Conservation (phyloP, 2,329 filamentous ascomycete species). For the Amesomyces nigricolor region DNA sequence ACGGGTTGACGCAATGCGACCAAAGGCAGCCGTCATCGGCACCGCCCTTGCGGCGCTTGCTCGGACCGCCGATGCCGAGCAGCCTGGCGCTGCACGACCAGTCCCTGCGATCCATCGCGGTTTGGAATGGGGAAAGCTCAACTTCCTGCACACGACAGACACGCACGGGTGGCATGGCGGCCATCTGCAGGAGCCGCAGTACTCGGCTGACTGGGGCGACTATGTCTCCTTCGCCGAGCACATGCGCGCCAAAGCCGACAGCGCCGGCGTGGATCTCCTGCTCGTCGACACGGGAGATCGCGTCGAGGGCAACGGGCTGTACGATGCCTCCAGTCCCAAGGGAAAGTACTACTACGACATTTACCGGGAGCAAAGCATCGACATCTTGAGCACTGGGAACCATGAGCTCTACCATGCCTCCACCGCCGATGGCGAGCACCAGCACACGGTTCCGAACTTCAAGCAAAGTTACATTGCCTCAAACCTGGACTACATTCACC, state of each 20-base stretch:
- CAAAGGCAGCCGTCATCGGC: slow-evolving; percentile 28
- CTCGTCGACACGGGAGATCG: slow-evolving; percentile 93
- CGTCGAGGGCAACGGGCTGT: slow-evolving; percentile 88
- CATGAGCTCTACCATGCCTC: slow-evolving; percentile 87
- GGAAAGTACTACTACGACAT: slow-evolving; percentile 87
- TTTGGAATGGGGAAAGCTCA: slow-evolving; percentile 87
- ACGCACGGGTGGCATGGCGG: slow-evolving; percentile 95
- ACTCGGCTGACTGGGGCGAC: slow-evolving; percentile 95
- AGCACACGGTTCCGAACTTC: slow-evolving; percentile 77
- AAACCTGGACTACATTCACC: slow-evolving; percentile 83
- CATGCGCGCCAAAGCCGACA: slow-evolving; percentile 72
- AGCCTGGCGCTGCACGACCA: slow-evolving; percentile 75
- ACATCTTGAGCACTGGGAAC: slow-evolving; percentile 83
- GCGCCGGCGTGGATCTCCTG: slow-evolving; percentile 74
- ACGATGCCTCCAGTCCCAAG: slow-evolving; percentile 82
- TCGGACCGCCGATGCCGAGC: slow-evolving; percentile 45
- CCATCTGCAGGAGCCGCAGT: slow-evolving; percentile 87
- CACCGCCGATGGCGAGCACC: slow-evolving; percentile 72
- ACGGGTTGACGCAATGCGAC: background rate
- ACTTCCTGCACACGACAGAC: slow-evolving; percentile 95
- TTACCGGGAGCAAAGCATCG: slow-evolving; percentile 73
- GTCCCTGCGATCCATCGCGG: slow-evolving; percentile 75
- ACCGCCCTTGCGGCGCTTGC: slow-evolving; percentile 34
- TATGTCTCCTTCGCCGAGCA: slow-evolving; percentile 89
- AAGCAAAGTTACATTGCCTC: slow-evolving; percentile 77